Conservation (phyloP, 495 filamentous ascomycete genomes). For the Hamigera avellanea region DNA sequence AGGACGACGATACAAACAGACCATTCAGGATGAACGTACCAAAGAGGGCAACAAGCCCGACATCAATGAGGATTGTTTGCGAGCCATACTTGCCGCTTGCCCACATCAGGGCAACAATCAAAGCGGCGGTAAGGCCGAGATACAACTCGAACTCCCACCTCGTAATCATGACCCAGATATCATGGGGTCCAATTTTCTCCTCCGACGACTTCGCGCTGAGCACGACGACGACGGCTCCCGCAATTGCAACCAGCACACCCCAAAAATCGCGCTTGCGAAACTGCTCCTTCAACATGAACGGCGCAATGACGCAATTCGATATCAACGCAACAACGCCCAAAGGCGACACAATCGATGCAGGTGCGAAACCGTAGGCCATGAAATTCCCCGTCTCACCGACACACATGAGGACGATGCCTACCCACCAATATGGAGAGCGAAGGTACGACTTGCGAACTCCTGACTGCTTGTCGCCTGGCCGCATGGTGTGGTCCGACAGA, state of each 20-base stretch:
- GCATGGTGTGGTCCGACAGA: conserved; percentile 28
- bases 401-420: conserved; percentile 79
- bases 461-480: conserved; percentile 20
- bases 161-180: conserved; percentile 83
- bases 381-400: conserved; percentile 95
- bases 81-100: conserved; percentile 72
- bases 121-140: conserved; percentile 55
- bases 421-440: conserved; percentile 91
- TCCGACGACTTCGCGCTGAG: conserved; percentile 84
- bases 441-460: conserved; percentile 56
- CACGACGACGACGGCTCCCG: conserved; percentile 85
- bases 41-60: conserved; percentile 85
- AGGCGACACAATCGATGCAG: conserved; percentile 94
- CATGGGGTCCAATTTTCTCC: conserved; percentile 78
- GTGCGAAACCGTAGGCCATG: conserved; percentile 95
- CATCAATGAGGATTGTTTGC: conserved; percentile 79
- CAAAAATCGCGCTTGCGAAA: conserved; percentile 79
- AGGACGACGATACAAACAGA: too few relatives aligned
- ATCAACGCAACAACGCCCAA: conserved; percentile 90
- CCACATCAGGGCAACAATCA: conserved; percentile 70
- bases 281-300: conserved; percentile 78
- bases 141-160: conserved; percentile 88
- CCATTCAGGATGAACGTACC: conserved; percentile 43
- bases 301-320: conserved; percentile 93
- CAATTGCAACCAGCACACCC: conserved; percentile 75